Percentiles rank a stretch among this genome's conserved stretches.
Conservation (phyloP, 148 eudicot genomes). For the Amaranthus hypochondriacus region DNA sequence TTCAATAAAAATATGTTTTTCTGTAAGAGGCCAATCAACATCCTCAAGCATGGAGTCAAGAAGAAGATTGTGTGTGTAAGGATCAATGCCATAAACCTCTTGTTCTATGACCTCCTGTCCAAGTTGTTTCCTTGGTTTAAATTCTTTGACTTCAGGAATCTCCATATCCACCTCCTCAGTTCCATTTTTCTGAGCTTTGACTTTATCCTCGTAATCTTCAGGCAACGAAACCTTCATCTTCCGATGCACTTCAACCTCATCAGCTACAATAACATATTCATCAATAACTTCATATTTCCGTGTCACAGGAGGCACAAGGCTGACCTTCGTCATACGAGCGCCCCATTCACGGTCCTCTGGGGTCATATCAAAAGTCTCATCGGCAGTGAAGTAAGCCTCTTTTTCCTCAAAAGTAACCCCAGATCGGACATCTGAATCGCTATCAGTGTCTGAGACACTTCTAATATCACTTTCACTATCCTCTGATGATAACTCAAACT, state of each 20-base stretch:
- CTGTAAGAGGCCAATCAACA: slow-evolving; percentile 61
- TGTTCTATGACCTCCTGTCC: slow-evolving; percentile 94
- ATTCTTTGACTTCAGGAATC: slow-evolving; percentile 92
- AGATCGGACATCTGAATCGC: slow-evolving; percentile 59
- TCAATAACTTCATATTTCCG: slow-evolving; percentile 90
- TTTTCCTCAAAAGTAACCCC: slow-evolving; percentile 44
- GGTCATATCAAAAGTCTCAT: slow-evolving; percentile 58
- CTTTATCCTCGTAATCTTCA: slow-evolving; percentile 78
- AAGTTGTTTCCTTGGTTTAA: slow-evolving; percentile 82
- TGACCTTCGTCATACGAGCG: slow-evolving; percentile 96
- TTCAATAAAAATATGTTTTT: slow-evolving; percentile 85
- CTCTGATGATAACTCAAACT: slow-evolving; percentile 55
- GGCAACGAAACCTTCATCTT: slow-evolving; percentile 91
- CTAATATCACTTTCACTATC: slow-evolving; percentile 55
- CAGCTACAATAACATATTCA: slow-evolving; percentile 75
- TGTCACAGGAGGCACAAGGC: slow-evolving; percentile 98
- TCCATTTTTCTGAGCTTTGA: slow-evolving; percentile 71
- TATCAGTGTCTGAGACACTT: slow-evolving; percentile 64
- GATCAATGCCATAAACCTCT: slow-evolving; percentile 97
- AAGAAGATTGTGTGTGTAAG: slow-evolving; percentile 91
- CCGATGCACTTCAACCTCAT: slow-evolving; percentile 80
- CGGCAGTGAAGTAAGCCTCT: slow-evolving; percentile 42
- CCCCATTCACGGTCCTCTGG: slow-evolving; percentile 98
- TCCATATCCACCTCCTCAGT: slow-evolving; percentile 96
- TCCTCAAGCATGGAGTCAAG: slow-evolving; percentile 94